Conservation (phyloP, 2,329 filamentous ascomycete genomes). For the Chaetomiaceae sp. region DNA sequence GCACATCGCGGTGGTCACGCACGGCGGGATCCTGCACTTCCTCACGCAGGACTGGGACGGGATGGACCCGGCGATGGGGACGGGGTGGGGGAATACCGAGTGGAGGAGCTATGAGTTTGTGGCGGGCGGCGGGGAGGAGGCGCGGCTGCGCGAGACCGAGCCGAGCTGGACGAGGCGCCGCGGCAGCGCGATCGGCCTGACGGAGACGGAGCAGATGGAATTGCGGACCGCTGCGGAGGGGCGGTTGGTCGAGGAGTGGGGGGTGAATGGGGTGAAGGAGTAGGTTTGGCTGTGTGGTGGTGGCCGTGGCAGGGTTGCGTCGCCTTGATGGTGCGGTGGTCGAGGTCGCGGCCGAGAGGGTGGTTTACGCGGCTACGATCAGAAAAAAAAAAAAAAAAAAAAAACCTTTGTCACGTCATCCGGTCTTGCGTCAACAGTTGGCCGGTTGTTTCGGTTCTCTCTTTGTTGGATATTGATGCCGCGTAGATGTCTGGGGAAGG, state of each 20-base stretch:
- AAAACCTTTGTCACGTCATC: no score
- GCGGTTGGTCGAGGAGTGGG: conserved; percentile 31
- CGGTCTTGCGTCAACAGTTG: no score
- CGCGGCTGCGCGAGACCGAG: conserved; percentile 45
- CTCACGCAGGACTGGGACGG: conserved; percentile 77
- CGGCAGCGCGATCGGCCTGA: conserved; percentile 39
- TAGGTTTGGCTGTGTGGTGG: no score
- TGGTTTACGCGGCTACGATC: no score
- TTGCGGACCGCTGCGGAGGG: conserved; percentile 38
- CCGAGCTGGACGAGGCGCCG: conserved; percentile 45
- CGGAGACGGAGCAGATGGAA: conserved; percentile 44
- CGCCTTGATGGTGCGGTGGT: no score
- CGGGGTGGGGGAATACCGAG: conserved; percentile 71
- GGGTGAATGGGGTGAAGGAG: neutral
- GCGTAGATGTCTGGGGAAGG: no score
- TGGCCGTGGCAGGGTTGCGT: no score
- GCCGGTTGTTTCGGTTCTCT: neutral
- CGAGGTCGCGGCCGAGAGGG: no score
- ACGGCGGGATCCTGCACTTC: conserved; percentile 81
- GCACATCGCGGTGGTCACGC: conserved; percentile 72
- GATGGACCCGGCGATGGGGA: conserved; percentile 48
- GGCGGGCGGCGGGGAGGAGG: conserved; percentile 48
- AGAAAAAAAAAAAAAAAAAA: no score
- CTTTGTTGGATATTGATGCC: neutral
- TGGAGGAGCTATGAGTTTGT: conserved; percentile 64